Percentiles rank a stretch among this genome's conserved stretches.
phyloP scores from a whole-genome alignment of 495 filamentous ascomycete genomes.

The Acidiella bohemica region DNA sequence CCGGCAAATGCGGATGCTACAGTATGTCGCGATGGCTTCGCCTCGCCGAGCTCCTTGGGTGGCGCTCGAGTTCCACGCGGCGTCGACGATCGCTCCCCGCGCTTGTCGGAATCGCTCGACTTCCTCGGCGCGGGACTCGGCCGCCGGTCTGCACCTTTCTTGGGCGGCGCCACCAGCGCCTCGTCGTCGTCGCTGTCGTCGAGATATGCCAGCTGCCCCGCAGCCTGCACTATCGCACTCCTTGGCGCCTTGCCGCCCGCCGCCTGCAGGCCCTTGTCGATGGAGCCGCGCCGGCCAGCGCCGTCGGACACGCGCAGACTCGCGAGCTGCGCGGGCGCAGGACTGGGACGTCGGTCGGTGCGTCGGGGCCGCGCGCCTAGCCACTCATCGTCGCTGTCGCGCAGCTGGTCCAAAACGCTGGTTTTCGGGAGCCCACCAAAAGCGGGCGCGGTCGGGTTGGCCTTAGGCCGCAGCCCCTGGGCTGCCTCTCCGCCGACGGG shows the following conservation, averaged over 20 bases:
- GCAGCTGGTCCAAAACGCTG: conserved; percentile 1
- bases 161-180: not conserved
- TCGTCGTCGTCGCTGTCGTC: conserved; percentile 17
- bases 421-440: not conserved
- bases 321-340: conserved; percentile 8
- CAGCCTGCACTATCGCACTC: conserved; percentile 12
- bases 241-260: conserved; percentile 8
- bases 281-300: conserved; percentile 6
- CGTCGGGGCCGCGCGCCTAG: conserved; percentile 2
- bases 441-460: conserved; percentile 1
- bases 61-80: conserved; percentile 4
- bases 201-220: conserved; percentile 13
- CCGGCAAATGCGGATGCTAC: conserved; percentile 20
- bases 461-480: not conserved
- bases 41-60: not conserved
- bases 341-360: conserved; percentile 16
- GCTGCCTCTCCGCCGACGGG: no score
- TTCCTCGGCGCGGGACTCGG: conserved; percentile 18
- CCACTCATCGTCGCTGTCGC: conserved; percentile 12
- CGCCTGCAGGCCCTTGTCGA: conserved; percentile 11
- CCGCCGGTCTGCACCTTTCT: conserved; percentile 8
- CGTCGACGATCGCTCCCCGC: conserved; percentile 3
- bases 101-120: conserved; percentile 1
- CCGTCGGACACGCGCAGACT: conserved; percentile 7
- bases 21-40: conserved; percentile 10